Evolutionary conservation across 208 protist genomes (phyloP).

Genomic region (Phytomonas sp.): DNA sequence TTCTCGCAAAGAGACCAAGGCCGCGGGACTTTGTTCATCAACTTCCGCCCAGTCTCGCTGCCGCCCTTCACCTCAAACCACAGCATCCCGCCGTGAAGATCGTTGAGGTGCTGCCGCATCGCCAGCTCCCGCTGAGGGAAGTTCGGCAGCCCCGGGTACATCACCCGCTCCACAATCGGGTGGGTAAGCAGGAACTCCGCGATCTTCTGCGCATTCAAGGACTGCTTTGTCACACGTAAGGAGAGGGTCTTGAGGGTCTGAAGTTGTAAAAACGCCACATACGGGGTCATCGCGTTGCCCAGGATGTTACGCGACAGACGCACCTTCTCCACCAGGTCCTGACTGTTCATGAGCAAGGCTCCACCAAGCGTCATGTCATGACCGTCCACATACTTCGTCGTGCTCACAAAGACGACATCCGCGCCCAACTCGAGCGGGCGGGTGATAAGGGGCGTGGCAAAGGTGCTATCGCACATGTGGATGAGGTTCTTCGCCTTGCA

Average conservation of each 20-base stretch:
- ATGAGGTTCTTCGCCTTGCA: slow-evolving; percentile 76
- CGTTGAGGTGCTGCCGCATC: slow-evolving; percentile 84
- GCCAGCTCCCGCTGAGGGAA: slow-evolving; percentile 94
- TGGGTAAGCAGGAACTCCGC: slow-evolving; percentile 80
- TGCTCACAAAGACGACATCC: slow-evolving; percentile 94
- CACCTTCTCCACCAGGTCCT: slow-evolving; percentile 78
- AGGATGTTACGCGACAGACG: slow-evolving; percentile 91
- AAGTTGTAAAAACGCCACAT: slow-evolving; percentile 92
- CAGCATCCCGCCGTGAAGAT: slow-evolving; percentile 81
- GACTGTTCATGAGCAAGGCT: slow-evolving; percentile 57
- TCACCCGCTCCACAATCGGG: slow-evolving; percentile 77
- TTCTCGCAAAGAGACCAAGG: slow-evolving; percentile 90
- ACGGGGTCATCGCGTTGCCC: slow-evolving; percentile 89
- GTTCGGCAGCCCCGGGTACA: slow-evolving; percentile 88
- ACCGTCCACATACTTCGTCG: slow-evolving; percentile 96
- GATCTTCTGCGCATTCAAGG: slow-evolving; percentile 87
- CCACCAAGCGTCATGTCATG: slow-evolving; percentile 95
- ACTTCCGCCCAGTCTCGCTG: slow-evolving; percentile 45
- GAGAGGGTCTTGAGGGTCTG: slow-evolving; percentile 94
- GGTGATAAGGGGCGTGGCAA: slow-evolving; percentile 94
- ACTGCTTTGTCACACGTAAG: slow-evolving; percentile 89
- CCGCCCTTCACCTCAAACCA: slow-evolving; percentile 91
- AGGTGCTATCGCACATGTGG: slow-evolving; percentile 95
- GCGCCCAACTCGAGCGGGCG: slow-evolving; percentile 91
- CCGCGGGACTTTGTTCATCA: slow-evolving; percentile 79